Percentiles rank a stretch among this genome's conserved stretches.
phyloP scores from a whole-genome alignment of 2,329 filamentous ascomycete genomes.

The Aureobasidium sp. region DNA sequence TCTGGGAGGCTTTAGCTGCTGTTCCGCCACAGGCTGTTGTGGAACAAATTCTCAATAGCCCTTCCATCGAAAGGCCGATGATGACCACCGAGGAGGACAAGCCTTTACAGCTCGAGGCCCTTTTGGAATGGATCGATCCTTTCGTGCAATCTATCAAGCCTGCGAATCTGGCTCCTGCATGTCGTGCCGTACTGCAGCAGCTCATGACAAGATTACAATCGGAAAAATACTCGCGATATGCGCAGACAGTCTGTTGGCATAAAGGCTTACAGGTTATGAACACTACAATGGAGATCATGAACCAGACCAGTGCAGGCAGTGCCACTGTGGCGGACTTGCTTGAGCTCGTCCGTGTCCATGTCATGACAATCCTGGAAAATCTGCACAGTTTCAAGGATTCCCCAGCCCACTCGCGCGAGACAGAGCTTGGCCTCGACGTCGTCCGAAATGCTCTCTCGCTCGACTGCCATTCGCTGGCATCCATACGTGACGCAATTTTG shows the following conservation, averaged over 20 bases:
- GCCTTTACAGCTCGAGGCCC: slow-evolving; percentile 48
- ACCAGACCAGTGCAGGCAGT: slow-evolving; percentile 23
- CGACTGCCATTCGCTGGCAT: slow-evolving; percentile 62
- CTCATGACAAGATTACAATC: slow-evolving; percentile 61
- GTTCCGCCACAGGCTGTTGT: slow-evolving; percentile 73
- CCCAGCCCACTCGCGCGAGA: slow-evolving; percentile 11
- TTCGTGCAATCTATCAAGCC: slow-evolving; percentile 72
- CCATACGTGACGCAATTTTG: slow-evolving; percentile 61
- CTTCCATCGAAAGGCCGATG: slow-evolving; percentile 56
- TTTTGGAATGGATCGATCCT: slow-evolving; percentile 69
- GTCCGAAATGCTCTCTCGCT: slow-evolving; percentile 60
- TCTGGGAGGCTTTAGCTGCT: slow-evolving; percentile 82
- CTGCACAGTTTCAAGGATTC: slow-evolving; percentile 26
- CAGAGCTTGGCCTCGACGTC: slow-evolving; percentile 53
- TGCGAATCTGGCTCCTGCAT: slow-evolving; percentile 69
- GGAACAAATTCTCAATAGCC: slow-evolving; percentile 75
- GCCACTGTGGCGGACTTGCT: slow-evolving; percentile 50
- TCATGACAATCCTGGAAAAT: slow-evolving; percentile 30
- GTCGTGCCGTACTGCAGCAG: slow-evolving; percentile 68
- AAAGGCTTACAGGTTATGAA: slow-evolving; percentile 55
- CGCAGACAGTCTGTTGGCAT: slow-evolving; percentile 55
- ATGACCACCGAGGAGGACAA: slow-evolving; percentile 48
- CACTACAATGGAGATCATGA: slow-evolving; percentile 21
- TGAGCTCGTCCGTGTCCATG: slow-evolving; percentile 57
- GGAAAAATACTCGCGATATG: slow-evolving; percentile 47